Evolutionary conservation across 2,329 filamentous ascomycete genomes (phyloP), one percentile per base, ranked within the genome.

Genomic region (Metarhizium humberi): DNA sequence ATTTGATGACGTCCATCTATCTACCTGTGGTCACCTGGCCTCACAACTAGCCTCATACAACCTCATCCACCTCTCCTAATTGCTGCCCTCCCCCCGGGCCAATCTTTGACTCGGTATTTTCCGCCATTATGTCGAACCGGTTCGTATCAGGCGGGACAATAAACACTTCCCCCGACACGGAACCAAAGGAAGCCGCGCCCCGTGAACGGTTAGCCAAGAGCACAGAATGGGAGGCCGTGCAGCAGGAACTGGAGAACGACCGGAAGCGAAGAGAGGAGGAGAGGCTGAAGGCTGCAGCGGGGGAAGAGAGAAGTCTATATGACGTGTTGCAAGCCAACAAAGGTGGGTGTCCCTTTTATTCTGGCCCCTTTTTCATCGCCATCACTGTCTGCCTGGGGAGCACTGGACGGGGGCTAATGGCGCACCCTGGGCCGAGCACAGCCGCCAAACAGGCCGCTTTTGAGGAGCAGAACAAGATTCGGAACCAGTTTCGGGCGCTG

Each of bases 301-400:
- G 70, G 50, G 67, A 69, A 38, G 80, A 86, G 61, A 84, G 79
- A 70, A 85, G 78, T 52, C 75, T 94, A 32, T 94, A 79, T 66
- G 89, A 92, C 47, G 78, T 88, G 2, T 70, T 94, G 52, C 86
- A 92, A 71, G 88, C 86, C 47, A 94, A 94, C 70, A 92, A 92
- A 81, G 86, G 85, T 87, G 55, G n/a, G 54, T 53, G 55, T 30
- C 11, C 46, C 5, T 43, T 43, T 53, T 25, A 50, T 29, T 30
- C 29, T 32, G 14, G 16, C 42, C 11, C 30, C 6, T 30, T 16
- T 50, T 3, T 29, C n/a, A 8, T 34, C 29, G 25, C 40, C n/a
- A 45, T 34, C 30, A 16, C 13, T 47, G n/a, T 43, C 43, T 20
- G 18, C 2, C 20, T 36, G 25, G 25, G 25, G 25, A 25, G 25